Evolutionary conservation across 2,329 filamentous ascomycete species (phyloP).

Genomic region (Simplicillium sp.): DNA sequence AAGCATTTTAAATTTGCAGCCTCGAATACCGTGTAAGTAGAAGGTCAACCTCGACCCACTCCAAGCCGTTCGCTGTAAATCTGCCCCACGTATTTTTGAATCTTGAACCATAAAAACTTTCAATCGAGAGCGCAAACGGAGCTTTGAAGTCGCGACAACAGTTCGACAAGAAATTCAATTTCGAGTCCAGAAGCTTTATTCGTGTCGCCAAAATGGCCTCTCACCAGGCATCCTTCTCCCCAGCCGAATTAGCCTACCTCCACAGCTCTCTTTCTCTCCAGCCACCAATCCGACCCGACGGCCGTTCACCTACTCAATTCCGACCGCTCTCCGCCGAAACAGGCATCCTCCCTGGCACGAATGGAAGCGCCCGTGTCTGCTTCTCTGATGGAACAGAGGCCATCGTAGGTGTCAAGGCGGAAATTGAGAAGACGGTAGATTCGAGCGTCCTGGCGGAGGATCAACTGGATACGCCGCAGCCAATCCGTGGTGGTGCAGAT

Average conservation of each 20-base stretch:
- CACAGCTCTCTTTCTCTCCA: conserved; percentile 73
- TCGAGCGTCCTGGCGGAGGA: conserved; percentile 14
- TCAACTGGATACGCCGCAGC: conserved; percentile 18
- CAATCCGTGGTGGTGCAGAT: conserved; percentile 26
- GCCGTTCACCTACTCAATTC: conserved; percentile 74
- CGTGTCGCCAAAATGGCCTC: conserved; percentile 43
- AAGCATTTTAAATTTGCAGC: too few species aligned
- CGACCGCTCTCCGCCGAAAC: conserved; percentile 85
- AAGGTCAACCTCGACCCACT: too few species aligned
- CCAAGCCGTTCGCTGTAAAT: too few species aligned
- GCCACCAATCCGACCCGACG: conserved; percentile 85
- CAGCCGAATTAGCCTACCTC: conserved; percentile 92
- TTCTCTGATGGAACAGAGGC: conserved; percentile 95
- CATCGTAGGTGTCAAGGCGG: conserved; percentile 89
- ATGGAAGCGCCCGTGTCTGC: conserved; percentile 87
- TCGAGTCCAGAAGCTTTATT: too few species aligned
- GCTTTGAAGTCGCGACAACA: too few species aligned
- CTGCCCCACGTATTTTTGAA: too few species aligned
- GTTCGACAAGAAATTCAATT: too few species aligned
- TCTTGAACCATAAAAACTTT: too few species aligned
- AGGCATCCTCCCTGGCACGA: conserved; percentile 77
- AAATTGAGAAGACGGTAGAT: conserved; percentile 65
- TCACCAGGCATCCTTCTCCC: conserved; percentile 71
- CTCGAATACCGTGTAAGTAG: too few species aligned
- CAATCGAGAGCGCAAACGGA: too few species aligned